Percentiles rank a stretch among this genome's conserved stretches.
Evolutionary conservation across 345 rosid genomes (phyloP).

Genomic region (Camelina neglecta): DNA sequence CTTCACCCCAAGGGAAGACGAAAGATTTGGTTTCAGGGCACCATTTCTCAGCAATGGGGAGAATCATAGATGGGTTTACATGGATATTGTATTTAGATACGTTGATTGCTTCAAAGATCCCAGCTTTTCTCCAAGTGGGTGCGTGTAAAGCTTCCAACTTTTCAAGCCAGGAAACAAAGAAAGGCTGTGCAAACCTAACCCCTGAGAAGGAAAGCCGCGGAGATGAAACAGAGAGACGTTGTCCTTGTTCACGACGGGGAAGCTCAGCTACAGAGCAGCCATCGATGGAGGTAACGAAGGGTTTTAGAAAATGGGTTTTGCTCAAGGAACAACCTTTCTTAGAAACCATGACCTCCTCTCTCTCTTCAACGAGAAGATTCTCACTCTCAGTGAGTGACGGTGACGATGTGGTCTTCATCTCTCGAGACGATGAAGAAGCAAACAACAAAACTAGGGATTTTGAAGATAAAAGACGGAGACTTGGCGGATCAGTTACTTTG

Average conservation of each 20-base stretch:
- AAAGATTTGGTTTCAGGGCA: conserved; percentile 54
- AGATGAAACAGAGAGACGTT: conserved; percentile 12
- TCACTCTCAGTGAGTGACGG: not conserved
- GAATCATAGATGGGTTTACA: conserved; percentile 36
- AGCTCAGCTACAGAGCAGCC: conserved; percentile 20
- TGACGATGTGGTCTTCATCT: not conserved
- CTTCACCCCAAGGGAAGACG: conserved; percentile 68
- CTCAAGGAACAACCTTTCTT: conserved; percentile 36
- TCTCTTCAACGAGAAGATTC: conserved; percentile 35
- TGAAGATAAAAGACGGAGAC: not conserved
- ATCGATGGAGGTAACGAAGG: conserved; percentile 31
- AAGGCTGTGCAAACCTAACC: conserved; percentile 37
- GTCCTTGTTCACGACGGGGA: conserved; percentile 1
- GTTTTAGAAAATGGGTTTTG: conserved; percentile 52
- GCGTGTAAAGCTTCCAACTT: conserved; percentile 47
- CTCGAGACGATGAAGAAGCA: conserved; percentile 2
- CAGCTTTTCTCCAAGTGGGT: conserved; percentile 51
- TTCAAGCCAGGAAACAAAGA: conserved; percentile 50
- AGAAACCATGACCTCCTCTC: conserved; percentile 49
- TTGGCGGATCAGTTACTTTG: no score
- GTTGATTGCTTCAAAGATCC: conserved; percentile 54
- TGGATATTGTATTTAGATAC: conserved; percentile 43
- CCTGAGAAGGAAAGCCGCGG: conserved; percentile 25
- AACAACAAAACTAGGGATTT: conserved; percentile 15
- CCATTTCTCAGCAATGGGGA: conserved; percentile 56